phyloP scores from a whole-genome alignment of 495 filamentous ascomycete species.

The Parmelia sp. region DNA sequence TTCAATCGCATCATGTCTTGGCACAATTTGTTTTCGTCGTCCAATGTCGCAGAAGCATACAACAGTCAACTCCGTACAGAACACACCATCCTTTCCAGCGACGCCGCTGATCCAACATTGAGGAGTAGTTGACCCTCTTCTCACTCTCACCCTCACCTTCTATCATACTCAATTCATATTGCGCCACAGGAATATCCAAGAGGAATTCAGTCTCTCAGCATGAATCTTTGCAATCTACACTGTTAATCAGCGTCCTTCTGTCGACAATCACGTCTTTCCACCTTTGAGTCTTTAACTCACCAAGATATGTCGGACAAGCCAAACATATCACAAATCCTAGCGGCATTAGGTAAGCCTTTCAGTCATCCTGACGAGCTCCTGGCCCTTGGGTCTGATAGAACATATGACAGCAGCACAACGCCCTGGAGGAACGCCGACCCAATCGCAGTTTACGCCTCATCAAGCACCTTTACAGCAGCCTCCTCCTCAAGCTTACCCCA shows the following conservation, averaged over 20 bases:
- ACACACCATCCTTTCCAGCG: not conserved
- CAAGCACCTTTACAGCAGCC: constrained; percentile 24
- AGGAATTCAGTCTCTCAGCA: not conserved
- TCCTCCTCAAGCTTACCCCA: constrained; percentile 32
- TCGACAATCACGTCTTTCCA: not conserved
- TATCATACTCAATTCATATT: not conserved
- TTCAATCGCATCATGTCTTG: too few relatives aligned
- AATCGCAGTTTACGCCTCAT: constrained; percentile 31
- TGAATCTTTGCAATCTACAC: not conserved
- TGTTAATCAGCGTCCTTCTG: not conserved
- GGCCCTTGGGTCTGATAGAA: not conserved
- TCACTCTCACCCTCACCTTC: not conserved
- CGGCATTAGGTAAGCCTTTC: constrained; percentile 7
- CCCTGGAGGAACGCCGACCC: constrained; percentile 30
- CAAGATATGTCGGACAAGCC: constrained; percentile 7
- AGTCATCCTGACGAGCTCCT: not conserved
- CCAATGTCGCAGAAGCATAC: too few relatives aligned
- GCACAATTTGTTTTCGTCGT: too few relatives aligned
- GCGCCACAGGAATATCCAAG: too few relatives aligned
- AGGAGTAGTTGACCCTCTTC: too few relatives aligned
- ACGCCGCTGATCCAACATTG: not conserved
- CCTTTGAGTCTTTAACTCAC: not conserved
- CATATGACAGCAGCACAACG: constrained; percentile 7
- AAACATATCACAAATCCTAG: constrained; percentile 16
- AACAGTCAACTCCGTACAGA: too few relatives aligned